A percentile compares a stretch with the other conserved stretches of the same genome.
Conservation (phyloP, 164 flowering plant species). For the Piper betle region DNA sequence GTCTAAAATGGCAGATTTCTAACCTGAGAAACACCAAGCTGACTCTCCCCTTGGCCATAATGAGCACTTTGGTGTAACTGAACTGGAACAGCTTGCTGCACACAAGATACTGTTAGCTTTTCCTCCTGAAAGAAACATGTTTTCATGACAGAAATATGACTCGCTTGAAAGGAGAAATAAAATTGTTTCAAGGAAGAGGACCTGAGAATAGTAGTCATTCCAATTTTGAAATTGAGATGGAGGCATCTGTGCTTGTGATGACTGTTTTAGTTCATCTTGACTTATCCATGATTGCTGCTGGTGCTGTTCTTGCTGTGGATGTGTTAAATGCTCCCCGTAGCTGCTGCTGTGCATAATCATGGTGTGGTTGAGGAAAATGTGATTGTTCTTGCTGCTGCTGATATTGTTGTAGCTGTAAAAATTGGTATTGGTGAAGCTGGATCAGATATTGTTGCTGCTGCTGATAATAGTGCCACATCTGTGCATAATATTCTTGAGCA, state of each 20-base stretch:
- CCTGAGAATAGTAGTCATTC: slow-evolving; percentile 20
- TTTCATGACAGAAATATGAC: neutral
- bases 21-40: slow-evolving; percentile 5
- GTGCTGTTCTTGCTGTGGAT: neutral
- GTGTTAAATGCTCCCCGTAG: neutral
- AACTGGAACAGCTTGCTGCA: slow-evolving; percentile 8
- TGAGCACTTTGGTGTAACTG: slow-evolving; percentile 3
- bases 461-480: slow-evolving; percentile 59
- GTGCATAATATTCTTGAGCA: slow-evolving; percentile 30
- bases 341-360: neutral
- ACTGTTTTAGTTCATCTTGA: neutral
- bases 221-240: slow-evolving; percentile 14
- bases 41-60: slow-evolving; percentile 7
- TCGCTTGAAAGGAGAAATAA: neutral
- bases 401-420: slow-evolving; percentile 14
- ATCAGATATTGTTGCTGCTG: slow-evolving; percentile 18
- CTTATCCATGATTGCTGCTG: neutral
- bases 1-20: too few relatives aligned
- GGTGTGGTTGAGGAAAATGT: neutral
- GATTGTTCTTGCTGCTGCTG: slow-evolving; percentile 12
- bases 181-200: neutral
- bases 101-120: slow-evolving; percentile 1
- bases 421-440: slow-evolving; percentile 19
- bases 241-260: slow-evolving; percentile 7
- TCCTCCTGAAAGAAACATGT: neutral